Evolutionary conservation across 1,284 basidiomycete genomes (phyloP).

Genomic region (Porogramme epimiltina): DNA sequence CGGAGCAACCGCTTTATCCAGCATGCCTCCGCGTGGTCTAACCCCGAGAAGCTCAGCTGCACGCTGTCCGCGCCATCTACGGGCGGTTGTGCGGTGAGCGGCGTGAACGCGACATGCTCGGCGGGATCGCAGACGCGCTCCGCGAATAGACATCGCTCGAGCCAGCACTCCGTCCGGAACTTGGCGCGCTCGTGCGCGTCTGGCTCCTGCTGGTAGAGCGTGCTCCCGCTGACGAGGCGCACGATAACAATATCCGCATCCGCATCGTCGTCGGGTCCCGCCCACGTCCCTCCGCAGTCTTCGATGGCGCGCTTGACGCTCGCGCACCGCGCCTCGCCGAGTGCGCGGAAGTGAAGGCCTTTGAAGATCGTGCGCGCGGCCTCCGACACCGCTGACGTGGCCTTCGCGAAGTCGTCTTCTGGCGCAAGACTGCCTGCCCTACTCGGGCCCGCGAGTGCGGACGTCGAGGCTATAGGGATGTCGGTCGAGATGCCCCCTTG

Average conservation of each 20-base stretch:
- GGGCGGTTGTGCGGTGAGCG: slow-evolving; percentile 55
- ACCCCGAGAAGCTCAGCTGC: slow-evolving; percentile 66
- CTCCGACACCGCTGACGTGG: slow-evolving; percentile 6
- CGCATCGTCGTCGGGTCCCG: slow-evolving; percentile 42
- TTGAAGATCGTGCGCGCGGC: slow-evolving; percentile 42
- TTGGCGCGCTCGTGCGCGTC: slow-evolving; percentile 46
- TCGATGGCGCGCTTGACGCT: slow-evolving; percentile 61
- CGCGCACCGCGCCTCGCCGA: slow-evolving; percentile 63
- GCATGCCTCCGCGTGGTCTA: slow-evolving; percentile 63
- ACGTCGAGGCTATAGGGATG: slow-evolving; percentile 17
- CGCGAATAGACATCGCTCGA: slow-evolving; percentile 74
- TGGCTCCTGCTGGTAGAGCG: slow-evolving; percentile 54
- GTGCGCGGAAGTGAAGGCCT: slow-evolving; percentile 53
- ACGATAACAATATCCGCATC: slow-evolving; percentile 67
- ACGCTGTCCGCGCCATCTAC: slow-evolving; percentile 52
- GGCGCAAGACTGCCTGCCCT: slow-evolving; percentile 6
- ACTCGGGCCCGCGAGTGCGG: slow-evolving; percentile 13
- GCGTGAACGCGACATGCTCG: slow-evolving; percentile 65
- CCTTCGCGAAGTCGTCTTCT: not conserved
- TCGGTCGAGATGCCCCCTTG: slow-evolving; percentile 10
- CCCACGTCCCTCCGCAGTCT: slow-evolving; percentile 53
- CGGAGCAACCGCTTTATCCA: slow-evolving; percentile 64
- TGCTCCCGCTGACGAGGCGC: slow-evolving; percentile 69
- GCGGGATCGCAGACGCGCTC: slow-evolving; percentile 60
- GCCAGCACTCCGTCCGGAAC: slow-evolving; percentile 82